phyloP scores from a whole-genome alignment of 805 yeast species.

The Metschnikowia baotianmanensis region DNA sequence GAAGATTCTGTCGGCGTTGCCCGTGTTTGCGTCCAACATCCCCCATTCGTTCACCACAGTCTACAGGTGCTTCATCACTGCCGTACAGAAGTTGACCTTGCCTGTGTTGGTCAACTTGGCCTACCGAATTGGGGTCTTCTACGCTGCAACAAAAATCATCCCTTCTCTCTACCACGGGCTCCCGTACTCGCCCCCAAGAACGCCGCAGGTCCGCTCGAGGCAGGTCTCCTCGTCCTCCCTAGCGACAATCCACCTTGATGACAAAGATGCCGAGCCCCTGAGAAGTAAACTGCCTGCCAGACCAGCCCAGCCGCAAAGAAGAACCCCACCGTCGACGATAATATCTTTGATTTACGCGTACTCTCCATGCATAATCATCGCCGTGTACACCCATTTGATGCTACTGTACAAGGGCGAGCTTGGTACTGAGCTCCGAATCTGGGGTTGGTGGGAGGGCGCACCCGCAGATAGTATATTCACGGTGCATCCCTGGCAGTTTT shows the following conservation, averaged over 20 bases:
- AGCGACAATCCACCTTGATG: slow-evolving; percentile 11
- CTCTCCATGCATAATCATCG: slow-evolving; percentile 91
- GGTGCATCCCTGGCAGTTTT: slow-evolving; percentile 85
- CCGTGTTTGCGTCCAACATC: slow-evolving; percentile 50
- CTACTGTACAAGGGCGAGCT: slow-evolving; percentile 82
- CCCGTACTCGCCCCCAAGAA: slow-evolving; percentile 39
- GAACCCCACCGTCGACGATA: slow-evolving; percentile 26
- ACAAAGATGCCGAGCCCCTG: slow-evolving; percentile 4
- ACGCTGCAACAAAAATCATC: slow-evolving; percentile 90
- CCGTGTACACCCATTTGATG: slow-evolving; percentile 92
- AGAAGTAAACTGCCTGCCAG: not conserved
- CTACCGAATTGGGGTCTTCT: slow-evolving; percentile 81
- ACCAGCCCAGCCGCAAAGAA: not conserved
- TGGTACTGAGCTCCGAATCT: slow-evolving; percentile 57
- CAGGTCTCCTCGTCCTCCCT: slow-evolving; percentile 31
- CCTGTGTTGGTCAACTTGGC: slow-evolving; percentile 80
- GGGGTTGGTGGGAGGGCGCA: slow-evolving; percentile 49
- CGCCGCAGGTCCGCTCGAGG: slow-evolving; percentile 36
- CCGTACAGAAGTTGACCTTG: slow-evolving; percentile 67
- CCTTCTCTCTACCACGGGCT: slow-evolving; percentile 61
- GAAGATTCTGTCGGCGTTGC: slow-evolving; percentile 30
- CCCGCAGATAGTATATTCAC: slow-evolving; percentile 24
- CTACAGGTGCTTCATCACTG: slow-evolving; percentile 51
- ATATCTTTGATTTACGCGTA: slow-evolving; percentile 74
- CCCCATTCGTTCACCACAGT: slow-evolving; percentile 53